Evolutionary conservation across 2,329 filamentous ascomycete genomes (phyloP), one percentile per base, ranked within the genome.

Genomic region (Aureobasidium melanogenum): DNA sequence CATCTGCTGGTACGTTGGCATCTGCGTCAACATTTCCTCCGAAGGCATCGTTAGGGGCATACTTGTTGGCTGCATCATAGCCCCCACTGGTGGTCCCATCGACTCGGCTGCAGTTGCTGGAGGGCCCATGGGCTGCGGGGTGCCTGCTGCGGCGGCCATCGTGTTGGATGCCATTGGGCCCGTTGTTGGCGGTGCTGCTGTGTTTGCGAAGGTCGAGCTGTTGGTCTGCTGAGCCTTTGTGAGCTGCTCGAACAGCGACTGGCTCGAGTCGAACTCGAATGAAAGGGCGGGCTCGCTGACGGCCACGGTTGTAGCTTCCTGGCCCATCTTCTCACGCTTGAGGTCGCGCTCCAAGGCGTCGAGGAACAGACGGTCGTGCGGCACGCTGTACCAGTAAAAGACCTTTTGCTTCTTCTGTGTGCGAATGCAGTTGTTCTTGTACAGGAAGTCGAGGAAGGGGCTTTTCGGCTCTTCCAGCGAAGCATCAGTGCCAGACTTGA

Each of bases 401-500:
- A 99, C 94, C 82, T 99, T 99, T 74, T 99, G 94, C 83, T 99
- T 99, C 86, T 99, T 99, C 77, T 99, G 94, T 39, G 94, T 99
- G 69, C 94, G 88, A 69, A 99, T 99, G 83, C 94, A 99, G 81
- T 99, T 99, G 84, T 99, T 99, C 84, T 99, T 99, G 85, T 99
- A 99, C 47, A 99, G 82, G 75, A 97, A 99, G 77, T 99, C 94
- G 64, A 99, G 84, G 78, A 99, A 99, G 1, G 89, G 88, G 78
- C 93, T 97, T 83, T 99, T 99, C 61, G 94, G 94, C 80, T 99
- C 94, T 78, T 99, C 94, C 63, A 99, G 85, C 44, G 94, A 97
- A 52, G 94, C 94, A 80, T 99, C 94, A 69, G 93, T 97, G 66
- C 94, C 94, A 26, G 94, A 96, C 79, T 99, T 99, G 68, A 99